phyloP scores from a whole-genome alignment of 495 filamentous ascomycete species.

The Pyrenula aspistea region DNA sequence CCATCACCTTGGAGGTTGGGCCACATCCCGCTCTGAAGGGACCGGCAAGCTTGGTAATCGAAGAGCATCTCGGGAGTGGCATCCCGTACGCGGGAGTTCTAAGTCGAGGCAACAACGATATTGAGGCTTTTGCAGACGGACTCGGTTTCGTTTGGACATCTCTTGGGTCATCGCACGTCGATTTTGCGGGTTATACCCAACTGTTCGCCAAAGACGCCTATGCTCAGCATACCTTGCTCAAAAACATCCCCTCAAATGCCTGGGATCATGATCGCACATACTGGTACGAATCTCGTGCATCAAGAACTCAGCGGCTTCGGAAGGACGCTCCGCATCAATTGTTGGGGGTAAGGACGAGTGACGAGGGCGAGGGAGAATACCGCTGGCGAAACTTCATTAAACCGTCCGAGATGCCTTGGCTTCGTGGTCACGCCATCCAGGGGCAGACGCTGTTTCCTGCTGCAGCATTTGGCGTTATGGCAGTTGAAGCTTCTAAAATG shows the following conservation, averaged over 20 bases:
- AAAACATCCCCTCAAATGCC: conserved; percentile 31
- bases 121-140: conserved; percentile 28
- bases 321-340: conserved; percentile 10
- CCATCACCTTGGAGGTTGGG: conserved; percentile 34
- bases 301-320: conserved; percentile 10
- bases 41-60: conserved; percentile 26
- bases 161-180: conserved; percentile 13
- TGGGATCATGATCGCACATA: conserved; percentile 21
- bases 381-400: conserved; percentile 8
- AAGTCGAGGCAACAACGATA: conserved; percentile 21
- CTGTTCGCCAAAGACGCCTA: neutral
- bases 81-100: conserved; percentile 30
- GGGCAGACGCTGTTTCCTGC: conserved; percentile 33
- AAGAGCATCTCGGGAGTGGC: neutral
- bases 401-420: conserved; percentile 12
- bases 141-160: conserved; percentile 37
- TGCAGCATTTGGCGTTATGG: conserved; percentile 39
- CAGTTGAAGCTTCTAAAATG: conserved; percentile 22
- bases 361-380: neutral
- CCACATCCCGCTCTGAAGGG: conserved; percentile 32
- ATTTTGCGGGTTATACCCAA: conserved; percentile 11
- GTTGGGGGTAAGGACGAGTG: neutral
- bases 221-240: neutral
- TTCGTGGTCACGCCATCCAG: conserved; percentile 13
- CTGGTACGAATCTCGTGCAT: conserved; percentile 33